These are phyloP conservation scores for Vickermania ingenoplastis DNA, from an alignment of 208 protist species.

Conservation along the genomic window DNA sequence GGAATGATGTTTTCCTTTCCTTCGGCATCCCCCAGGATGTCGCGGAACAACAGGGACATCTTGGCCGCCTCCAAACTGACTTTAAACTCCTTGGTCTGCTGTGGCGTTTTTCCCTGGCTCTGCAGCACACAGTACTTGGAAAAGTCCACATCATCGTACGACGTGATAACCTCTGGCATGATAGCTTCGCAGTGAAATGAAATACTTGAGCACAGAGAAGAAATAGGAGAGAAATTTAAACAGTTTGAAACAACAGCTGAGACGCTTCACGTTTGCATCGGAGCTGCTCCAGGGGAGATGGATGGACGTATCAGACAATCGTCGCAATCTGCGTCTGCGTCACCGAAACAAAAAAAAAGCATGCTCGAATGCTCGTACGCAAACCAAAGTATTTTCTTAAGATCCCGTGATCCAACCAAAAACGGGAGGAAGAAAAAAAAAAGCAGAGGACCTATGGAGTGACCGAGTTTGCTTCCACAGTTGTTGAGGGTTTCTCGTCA, in stretches of 20 bases:
- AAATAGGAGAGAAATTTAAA: too few species aligned
- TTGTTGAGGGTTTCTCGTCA: background rate
- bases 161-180: conserved; percentile 54
- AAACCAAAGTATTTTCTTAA: background rate
- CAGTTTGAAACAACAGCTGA: conserved; percentile 7
- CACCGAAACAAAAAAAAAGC: background rate
- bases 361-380: background rate
- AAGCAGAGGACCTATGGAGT: background rate
- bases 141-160: too few species aligned
- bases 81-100: conserved; percentile 73
- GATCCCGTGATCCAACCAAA: background rate
- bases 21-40: conserved; percentile 79
- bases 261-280: background rate
- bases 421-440: background rate
- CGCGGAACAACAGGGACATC: conserved; percentile 82
- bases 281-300: background rate
- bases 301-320: background rate
- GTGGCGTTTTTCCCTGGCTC: conserved; percentile 85
- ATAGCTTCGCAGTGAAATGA: too few species aligned
- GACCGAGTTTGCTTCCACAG: background rate
- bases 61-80: conserved; percentile 74
- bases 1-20: too few species aligned
- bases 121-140: conserved; percentile 79
- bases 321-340: background rate
- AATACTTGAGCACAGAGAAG: too few species aligned